phyloP scores from a whole-genome alignment of 768 basidiomycete species.

The Suillus placidus region DNA sequence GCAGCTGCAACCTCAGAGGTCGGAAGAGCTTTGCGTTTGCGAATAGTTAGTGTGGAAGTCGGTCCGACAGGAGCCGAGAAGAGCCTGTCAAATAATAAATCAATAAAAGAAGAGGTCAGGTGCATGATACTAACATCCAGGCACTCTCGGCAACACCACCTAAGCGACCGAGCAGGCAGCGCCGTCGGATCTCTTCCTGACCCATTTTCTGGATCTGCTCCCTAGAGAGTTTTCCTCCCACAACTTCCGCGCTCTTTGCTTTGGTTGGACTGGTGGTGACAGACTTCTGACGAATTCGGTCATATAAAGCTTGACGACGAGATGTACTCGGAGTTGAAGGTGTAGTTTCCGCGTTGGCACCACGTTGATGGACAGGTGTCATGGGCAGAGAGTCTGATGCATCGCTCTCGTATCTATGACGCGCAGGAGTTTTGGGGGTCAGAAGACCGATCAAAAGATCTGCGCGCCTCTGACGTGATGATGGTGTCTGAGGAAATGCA shows the following conservation, averaged over 20 bases:
- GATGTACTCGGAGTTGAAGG: slow-evolving; percentile 74
- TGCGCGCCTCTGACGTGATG: slow-evolving; percentile 43
- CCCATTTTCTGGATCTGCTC: slow-evolving; percentile 72
- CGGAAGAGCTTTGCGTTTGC: slow-evolving; percentile 75
- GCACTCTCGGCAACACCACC: slow-evolving; percentile 83
- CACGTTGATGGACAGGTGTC: slow-evolving; percentile 69
- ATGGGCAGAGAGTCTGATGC: slow-evolving; percentile 48
- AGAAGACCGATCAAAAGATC: slow-evolving; percentile 40
- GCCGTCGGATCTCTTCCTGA: slow-evolving; percentile 77
- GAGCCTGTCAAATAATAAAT: slow-evolving; percentile 46
- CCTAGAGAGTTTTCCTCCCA: slow-evolving; percentile 53
- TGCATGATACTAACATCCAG: slow-evolving; percentile 67
- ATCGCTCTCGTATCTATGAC: slow-evolving; percentile 48
- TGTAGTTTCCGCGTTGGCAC: slow-evolving; percentile 53
- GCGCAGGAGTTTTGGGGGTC: slow-evolving; percentile 41
- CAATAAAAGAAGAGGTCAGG: neutral
- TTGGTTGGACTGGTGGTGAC: slow-evolving; percentile 70
- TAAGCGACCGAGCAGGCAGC: slow-evolving; percentile 77
- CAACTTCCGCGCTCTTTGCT: slow-evolving; percentile 40
- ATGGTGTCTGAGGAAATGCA: slow-evolving; percentile 68
- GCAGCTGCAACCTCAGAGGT: slow-evolving; percentile 66
- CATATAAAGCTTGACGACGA: slow-evolving; percentile 78
- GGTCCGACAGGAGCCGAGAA: slow-evolving; percentile 67
- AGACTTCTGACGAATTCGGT: slow-evolving; percentile 76
- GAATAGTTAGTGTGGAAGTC: slow-evolving; percentile 53